These are phyloP conservation scores for Clonostachys solani DNA, from an alignment of 2,329 filamentous ascomycete species.

Conservation along the genomic window DNA sequence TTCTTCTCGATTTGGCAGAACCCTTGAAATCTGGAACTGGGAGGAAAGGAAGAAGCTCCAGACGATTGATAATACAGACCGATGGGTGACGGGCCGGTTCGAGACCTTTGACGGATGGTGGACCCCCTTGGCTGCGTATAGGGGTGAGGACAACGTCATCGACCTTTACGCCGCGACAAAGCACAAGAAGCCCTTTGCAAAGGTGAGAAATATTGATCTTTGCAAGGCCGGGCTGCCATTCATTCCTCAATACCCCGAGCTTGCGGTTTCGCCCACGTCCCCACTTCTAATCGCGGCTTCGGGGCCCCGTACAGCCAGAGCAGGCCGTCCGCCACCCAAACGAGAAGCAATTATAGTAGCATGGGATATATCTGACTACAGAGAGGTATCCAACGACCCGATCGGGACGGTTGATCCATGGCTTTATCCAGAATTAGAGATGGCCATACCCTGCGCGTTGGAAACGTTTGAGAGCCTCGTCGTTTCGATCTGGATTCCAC, in stretches of 20 bases:
- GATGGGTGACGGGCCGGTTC: constrained; percentile 28
- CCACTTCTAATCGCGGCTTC: constrained; percentile 30
- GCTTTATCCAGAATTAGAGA: constrained; percentile 31
- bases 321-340: constrained; percentile 28
- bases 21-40: constrained; percentile 34
- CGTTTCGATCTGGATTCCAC: constrained; percentile 33
- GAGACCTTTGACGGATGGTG: constrained; percentile 25
- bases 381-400: constrained; percentile 17
- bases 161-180: constrained; percentile 23
- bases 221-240: constrained; percentile 26
- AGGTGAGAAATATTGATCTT: constrained; percentile 26
- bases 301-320: constrained; percentile 29
- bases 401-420: constrained; percentile 28
- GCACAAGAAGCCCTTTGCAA: constrained; percentile 29
- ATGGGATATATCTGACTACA: constrained; percentile 26
- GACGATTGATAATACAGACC: constrained; percentile 26
- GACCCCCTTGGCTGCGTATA: constrained; percentile 28
- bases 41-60: constrained; percentile 29
- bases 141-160: constrained; percentile 19
- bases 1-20: constrained; percentile 29
- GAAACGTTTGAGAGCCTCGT: constrained; percentile 29
- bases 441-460: constrained; percentile 29
- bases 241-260: constrained; percentile 30
- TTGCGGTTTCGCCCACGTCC: constrained; percentile 30
- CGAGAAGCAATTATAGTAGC: constrained; percentile 29